Base-by-base conservation (phyloP, 148 eudicot genomes). In the Chenopodium formosanum region DNA sequence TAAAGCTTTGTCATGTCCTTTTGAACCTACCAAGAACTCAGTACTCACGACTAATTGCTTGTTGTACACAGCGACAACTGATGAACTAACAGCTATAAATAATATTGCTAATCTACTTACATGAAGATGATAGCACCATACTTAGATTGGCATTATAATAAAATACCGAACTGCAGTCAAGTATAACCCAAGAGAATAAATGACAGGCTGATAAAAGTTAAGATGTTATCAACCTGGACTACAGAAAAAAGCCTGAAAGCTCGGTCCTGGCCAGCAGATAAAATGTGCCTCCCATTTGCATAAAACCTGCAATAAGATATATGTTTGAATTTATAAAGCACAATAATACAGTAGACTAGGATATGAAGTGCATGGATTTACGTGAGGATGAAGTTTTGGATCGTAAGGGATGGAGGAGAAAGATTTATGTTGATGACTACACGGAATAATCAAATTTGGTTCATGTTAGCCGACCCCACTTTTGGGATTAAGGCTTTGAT, bases 251-350 rank as follows among this genome's bases (percentile, higher is more conserved):
- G 99, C 46, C 99, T 94, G 71, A 97, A 97, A 69, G 99, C 98
- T 73, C 98, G 98, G 84, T 97, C 99, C 88, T 92, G 97, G 68
- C 99, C 99, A 86, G 99, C 99, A 76, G 99, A 97, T 73, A 97
- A 88, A 82, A 97, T 91, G 86, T 97, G 98, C 32, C 97, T 86
- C 78, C 99, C 99, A 83, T 97, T 97, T 37, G 97, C 94, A 88
- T 97, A 94, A 86, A 94, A 97, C 87, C 93, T 94, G 88, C 46
- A 85, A 81, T 85, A 46, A 76, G 73, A 76, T 10, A 67, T 14
- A 46, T 23, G 4, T 62, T 60, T 37, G 76, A 19, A 62, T 29
- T n/a, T 32, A 17, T 19, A 22, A 70, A 70, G 1, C 53, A 60
- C 44, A 23, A 34, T 23, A 64, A n/a, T 72, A 7, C 46, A 66